Conservation (phyloP, 2,329 filamentous ascomycete species). For the Paramyrothecium sp. region DNA sequence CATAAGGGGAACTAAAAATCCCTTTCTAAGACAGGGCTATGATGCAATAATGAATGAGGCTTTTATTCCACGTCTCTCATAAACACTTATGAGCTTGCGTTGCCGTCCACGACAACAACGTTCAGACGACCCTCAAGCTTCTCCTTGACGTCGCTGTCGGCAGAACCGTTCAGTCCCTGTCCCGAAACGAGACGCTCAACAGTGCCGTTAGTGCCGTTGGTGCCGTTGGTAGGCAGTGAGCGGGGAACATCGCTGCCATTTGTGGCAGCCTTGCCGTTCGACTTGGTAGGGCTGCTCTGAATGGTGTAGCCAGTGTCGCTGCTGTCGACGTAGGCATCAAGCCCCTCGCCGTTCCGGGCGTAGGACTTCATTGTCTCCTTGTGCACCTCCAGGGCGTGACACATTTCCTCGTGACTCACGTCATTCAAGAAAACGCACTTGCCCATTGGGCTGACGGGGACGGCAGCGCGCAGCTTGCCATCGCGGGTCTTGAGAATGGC, state of each 20-base stretch:
- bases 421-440: conserved; percentile 69
- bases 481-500: conserved; percentile 72
- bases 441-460: conserved; percentile 63
- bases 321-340: conserved; percentile 69
- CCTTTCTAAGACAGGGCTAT: no score
- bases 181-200: conserved; percentile 5
- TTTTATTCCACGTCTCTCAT: no score
- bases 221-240: conserved; percentile 7
- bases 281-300: conserved; percentile 22
- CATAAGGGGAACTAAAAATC: no score
- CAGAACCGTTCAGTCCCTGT: not conserved
- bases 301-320: conserved; percentile 62
- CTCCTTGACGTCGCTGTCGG: not conserved
- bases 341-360: conserved; percentile 61
- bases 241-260: not conserved
- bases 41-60: no score
- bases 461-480: conserved; percentile 64
- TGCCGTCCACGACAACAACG: not conserved
- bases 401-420: conserved; percentile 60
- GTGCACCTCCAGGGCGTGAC: conserved; percentile 57
- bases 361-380: conserved; percentile 63
- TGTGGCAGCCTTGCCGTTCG: conserved; percentile 1
- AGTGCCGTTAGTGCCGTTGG: conserved; percentile 10
- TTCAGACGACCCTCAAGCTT: not conserved
- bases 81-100: not conserved